phyloP scores from a whole-genome alignment of 257 asterid genomes.

The Anisodus acutangulus region DNA sequence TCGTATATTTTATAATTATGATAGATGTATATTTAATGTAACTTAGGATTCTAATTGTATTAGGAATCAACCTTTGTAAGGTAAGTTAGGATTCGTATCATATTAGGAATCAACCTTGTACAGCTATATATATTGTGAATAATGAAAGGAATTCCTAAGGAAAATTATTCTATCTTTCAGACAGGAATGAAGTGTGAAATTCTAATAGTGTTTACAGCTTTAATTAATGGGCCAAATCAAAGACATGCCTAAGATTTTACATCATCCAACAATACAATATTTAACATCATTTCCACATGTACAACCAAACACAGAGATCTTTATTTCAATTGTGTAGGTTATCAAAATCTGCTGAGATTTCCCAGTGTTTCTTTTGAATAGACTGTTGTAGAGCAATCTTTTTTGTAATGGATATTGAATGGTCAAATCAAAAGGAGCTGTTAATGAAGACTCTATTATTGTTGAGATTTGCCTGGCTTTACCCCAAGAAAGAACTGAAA shows the following conservation, averaged over 20 bases:
- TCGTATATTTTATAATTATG: too few relatives aligned
- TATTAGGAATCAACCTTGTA: too few relatives aligned
- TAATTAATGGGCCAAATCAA: constrained; percentile 4
- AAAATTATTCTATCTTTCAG: too few relatives aligned
- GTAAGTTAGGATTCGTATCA: too few relatives aligned
- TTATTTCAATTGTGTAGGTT: not conserved
- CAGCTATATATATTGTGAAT: too few relatives aligned
- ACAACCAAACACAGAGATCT: constrained; percentile 20
- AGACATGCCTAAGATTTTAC: not conserved
- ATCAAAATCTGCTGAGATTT: constrained; percentile 27
- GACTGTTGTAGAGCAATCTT: constrained; percentile 23
- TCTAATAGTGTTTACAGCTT: constrained; percentile 41
- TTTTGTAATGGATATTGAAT: constrained; percentile 38
- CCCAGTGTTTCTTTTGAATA: constrained; percentile 31
- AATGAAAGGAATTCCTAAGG: too few relatives aligned
- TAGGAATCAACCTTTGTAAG: too few relatives aligned
- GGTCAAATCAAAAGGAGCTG: constrained; percentile 50
- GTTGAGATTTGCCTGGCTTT: constrained; percentile 30
- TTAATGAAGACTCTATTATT: constrained; percentile 50
- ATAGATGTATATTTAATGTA: too few relatives aligned
- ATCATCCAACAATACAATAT: constrained; percentile 10
- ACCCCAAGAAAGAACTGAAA: constrained; percentile 21
- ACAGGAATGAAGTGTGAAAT: constrained; percentile 33
- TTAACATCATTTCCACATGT: constrained; percentile 18
- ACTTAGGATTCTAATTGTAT: too few relatives aligned